Base-by-base conservation (phyloP, 805 yeast species). In the Saturnispora mendoncae region DNA sequence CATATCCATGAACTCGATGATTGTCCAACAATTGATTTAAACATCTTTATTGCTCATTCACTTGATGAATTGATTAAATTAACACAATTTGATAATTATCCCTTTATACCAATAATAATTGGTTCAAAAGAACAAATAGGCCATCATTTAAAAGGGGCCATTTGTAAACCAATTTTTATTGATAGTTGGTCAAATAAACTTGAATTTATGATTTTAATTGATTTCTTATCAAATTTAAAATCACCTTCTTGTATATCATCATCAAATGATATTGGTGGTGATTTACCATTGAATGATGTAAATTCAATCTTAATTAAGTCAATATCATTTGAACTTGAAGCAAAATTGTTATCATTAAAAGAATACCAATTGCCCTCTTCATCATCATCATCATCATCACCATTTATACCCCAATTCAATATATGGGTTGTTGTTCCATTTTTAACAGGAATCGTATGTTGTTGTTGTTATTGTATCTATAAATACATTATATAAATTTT, bases 141-240 rank as follows among this genome's bases (percentile, higher is more conserved):
- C 3, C 4, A 23, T 29, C n/a, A 13, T 10, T 14, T 6, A 21
- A n/a, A 24, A 9, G 19, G 34, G 25, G 42, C 32, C 10, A 47
- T 63, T n/a, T 61, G 66, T 44, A 53, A 60, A 30, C 66, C 67
- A 2, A 46, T 62, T 6, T 36, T 33, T 26, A 39, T 62, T 34
- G 46, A 21, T 7, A 23, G 49, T 27, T 51, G 61, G 1, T 39
- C 58, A 4, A 44, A 55, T 31, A 42, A 29, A 7, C 58, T 57
- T 43, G 64, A 62, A 37, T 44, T 63, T 28, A 54, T 61, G 50
- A 43, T 43, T 1, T 47, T 62, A 39, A 58, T 62, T 38, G 59
- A 61, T 39, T 58, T 60, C 29, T 49, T 62, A 7, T 49, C 52
- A 5, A 54, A 52, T 21, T 20, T 32, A 6, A 32, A 32, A 26